phyloP scores from a whole-genome alignment of 1,284 basidiomycete genomes.

The Salmacisia buchloeana region DNA sequence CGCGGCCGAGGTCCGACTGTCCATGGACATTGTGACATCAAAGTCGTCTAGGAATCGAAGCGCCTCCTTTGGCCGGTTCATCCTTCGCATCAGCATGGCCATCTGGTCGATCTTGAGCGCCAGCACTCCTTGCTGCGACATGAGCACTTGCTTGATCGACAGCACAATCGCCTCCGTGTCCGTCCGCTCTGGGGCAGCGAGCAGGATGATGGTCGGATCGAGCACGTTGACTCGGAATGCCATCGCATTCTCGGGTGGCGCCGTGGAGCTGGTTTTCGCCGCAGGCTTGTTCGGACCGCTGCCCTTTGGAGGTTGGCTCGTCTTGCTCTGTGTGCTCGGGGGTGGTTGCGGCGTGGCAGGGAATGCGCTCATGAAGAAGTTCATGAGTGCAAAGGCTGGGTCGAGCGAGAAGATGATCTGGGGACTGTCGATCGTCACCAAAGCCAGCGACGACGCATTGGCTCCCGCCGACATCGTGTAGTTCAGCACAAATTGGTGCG shows the following conservation, averaged over 20 bases:
- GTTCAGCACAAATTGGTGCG: constrained; percentile 91
- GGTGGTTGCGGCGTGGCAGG: constrained; percentile 3
- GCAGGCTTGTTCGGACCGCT: background rate
- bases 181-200: constrained; percentile 75
- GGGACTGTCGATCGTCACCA: constrained; percentile 88
- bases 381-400: constrained; percentile 78
- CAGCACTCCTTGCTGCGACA: constrained; percentile 86
- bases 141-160: constrained; percentile 73
- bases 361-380: constrained; percentile 74
- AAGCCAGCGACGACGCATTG: constrained; percentile 63
- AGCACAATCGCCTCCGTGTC: constrained; percentile 84
- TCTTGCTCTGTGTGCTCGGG: background rate
- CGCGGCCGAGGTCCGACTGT: constrained; percentile 67
- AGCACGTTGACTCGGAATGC: constrained; percentile 81
- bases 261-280: background rate
- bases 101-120: constrained; percentile 75
- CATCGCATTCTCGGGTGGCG: constrained; percentile 40
- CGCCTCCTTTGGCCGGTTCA: constrained; percentile 77
- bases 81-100: constrained; percentile 85
- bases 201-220: constrained; percentile 79
- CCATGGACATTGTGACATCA: constrained; percentile 79
- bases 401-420: constrained; percentile 89
- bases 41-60: constrained; percentile 91
- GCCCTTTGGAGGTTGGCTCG: background rate
- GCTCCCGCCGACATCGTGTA: constrained; percentile 67